Percentiles rank a stretch among this genome's conserved stretches.
These are phyloP conservation scores for Puccinia coronata DNA, from an alignment of 1,284 basidiomycete species.

Conservation along the genomic window DNA sequence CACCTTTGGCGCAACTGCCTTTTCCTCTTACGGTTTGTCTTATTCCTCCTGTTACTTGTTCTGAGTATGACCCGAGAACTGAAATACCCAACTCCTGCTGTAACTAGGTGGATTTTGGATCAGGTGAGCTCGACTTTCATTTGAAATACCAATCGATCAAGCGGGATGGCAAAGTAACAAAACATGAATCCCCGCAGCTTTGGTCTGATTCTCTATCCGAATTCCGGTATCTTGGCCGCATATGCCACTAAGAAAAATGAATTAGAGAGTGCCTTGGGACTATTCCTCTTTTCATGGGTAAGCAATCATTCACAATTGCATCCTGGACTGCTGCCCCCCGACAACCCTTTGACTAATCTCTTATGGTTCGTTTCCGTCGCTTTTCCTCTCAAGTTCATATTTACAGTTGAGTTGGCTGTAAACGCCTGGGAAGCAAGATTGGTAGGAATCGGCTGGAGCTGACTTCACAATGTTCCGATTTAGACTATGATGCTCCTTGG, in stretches of 20 bases:
- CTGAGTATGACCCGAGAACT: background rate
- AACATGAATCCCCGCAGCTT: slow-evolving; percentile 50
- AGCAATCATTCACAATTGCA: background rate
- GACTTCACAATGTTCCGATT: slow-evolving; percentile 25
- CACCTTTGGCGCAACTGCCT: slow-evolving; percentile 67
- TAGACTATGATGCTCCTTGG: slow-evolving; percentile 62
- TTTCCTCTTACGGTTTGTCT: slow-evolving; percentile 41
- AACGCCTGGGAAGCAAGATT: background rate
- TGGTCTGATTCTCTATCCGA: slow-evolving; percentile 56
- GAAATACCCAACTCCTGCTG: background rate
- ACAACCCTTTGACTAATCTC: background rate
- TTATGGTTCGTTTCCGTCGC: background rate
- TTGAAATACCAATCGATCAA: background rate
- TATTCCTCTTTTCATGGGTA: slow-evolving; percentile 59
- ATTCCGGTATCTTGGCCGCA: slow-evolving; percentile 63
- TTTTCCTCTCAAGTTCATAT: slow-evolving; percentile 65
- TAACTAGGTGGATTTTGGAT: slow-evolving; percentile 32
- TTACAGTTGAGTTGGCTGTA: slow-evolving; percentile 63
- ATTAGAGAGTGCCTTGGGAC: slow-evolving; percentile 61
- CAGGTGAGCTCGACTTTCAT: background rate
- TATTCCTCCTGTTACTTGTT: background rate
- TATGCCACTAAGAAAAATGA: slow-evolving; percentile 58
- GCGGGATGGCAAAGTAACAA: slow-evolving; percentile 60
- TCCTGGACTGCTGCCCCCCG: background rate
- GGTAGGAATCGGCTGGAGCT: background rate